Base-by-base conservation (phyloP, 2,329 filamentous ascomycete species). In the Claviceps sorghi region DNA sequence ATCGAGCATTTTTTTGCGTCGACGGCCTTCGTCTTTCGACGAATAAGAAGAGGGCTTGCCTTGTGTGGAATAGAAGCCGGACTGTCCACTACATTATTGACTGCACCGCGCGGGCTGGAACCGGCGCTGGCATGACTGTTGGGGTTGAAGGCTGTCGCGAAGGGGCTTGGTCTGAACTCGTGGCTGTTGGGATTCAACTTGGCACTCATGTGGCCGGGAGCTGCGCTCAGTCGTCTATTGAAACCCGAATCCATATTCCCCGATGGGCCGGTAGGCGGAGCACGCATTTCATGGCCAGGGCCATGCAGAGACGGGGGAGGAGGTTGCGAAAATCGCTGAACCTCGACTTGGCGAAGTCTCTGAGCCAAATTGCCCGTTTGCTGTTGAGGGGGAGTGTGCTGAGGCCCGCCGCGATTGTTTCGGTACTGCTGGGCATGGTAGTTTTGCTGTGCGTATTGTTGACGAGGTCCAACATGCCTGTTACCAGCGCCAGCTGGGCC, bases 81-180 rank as follows among this genome's bases (percentile, higher is more conserved):
- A 21, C 61, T 58, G 13, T 68, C 70, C 36, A 69, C 61, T 19
- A 67, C 65, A 50, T 75, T 69, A 61, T 77, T 84, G 58, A 76
- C 75, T 57, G 71, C 72, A 2, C 83, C 80, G 36, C 78, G 77
- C 32, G 88, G 87, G 62, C 86, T 94, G 2, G 86, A 88, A 38
- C 79, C 76, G 47, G 79, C 75, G 62, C 84, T 87, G n/a, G 74
- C 72, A 47, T 75, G 72, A 4, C 75, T 73, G 26, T 70, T 86
- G 5, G 86, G 91, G 58, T 83, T 91, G 69, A 98, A 97, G 1
- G 84, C 76, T 45, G 79, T 78, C 0, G 90, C 89, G 56, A 84
- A 84, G 4, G 87, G 83, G 60, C 84, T 94, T 19, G 91, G 93
- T 57, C 85, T 83, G 69, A 96, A 97, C 61, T 95, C 89, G 62